These are phyloP conservation scores for Linanthus parryae DNA, from an alignment of 148 eudicot genomes.

Conservation along the genomic window DNA sequence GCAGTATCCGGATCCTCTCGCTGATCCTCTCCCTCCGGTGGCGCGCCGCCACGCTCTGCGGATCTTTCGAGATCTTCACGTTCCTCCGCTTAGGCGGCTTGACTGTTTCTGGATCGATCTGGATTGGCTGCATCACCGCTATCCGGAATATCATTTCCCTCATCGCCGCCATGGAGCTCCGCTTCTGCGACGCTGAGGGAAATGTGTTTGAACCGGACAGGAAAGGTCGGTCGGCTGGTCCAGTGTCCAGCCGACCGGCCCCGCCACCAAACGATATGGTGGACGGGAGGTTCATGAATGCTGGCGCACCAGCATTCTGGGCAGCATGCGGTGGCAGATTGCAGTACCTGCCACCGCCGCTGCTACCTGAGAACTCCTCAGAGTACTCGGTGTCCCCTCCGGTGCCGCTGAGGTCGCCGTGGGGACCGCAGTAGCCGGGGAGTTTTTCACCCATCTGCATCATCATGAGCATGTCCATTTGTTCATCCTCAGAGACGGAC, in stretches of 20 bases:
- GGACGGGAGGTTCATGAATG: slow-evolving; percentile 20
- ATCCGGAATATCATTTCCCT: slow-evolving; percentile 88
- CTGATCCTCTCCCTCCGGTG: slow-evolving; percentile 85
- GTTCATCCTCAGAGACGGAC: slow-evolving; percentile 10
- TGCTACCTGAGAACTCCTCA: slow-evolving; percentile 21
- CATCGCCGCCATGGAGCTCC: slow-evolving; percentile 69
- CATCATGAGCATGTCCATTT: slow-evolving; percentile 23
- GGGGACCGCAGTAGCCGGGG: slow-evolving; percentile 18
- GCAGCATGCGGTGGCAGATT: neutral
- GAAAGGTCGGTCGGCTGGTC: slow-evolving; percentile 1
- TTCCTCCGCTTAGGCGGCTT: slow-evolving; percentile 78
- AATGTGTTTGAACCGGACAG: neutral
- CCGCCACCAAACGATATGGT: slow-evolving; percentile 20
- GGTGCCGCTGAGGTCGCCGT: slow-evolving; percentile 11
- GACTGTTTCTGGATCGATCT: slow-evolving; percentile 83
- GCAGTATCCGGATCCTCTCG: slow-evolving; percentile 74
- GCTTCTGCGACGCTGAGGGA: slow-evolving; percentile 13
- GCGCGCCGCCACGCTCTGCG: slow-evolving; percentile 88
- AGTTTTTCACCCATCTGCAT: slow-evolving; percentile 18
- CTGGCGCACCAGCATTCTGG: slow-evolving; percentile 1
- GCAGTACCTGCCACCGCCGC: neutral
- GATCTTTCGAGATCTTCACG: slow-evolving; percentile 84
- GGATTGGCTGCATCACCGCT: slow-evolving; percentile 92
- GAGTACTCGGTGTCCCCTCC: slow-evolving; percentile 12
- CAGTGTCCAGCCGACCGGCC: slow-evolving; percentile 2